phyloP scores from a whole-genome alignment of 441 rosid genomes.

The Croton laevigatus region DNA sequence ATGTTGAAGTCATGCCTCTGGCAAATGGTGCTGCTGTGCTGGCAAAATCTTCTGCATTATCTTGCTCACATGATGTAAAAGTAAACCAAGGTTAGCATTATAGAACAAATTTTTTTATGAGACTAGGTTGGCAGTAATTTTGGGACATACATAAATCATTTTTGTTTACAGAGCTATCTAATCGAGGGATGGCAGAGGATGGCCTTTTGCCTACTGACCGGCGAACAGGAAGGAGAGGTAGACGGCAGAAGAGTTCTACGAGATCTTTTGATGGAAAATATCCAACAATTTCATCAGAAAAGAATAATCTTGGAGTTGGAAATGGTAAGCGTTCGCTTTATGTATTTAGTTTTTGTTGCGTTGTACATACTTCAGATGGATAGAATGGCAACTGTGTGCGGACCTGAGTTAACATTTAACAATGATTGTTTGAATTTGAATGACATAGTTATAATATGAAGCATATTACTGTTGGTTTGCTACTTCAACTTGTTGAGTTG shows the following conservation, averaged over 20 bases:
- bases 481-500: background rate
- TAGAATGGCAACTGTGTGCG: background rate
- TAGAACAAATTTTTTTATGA: conserved; percentile 5
- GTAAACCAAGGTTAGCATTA: conserved; percentile 41
- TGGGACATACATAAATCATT: conserved; percentile 14
- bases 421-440: conserved; percentile 2
- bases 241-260: conserved; percentile 69
- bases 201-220: conserved; percentile 48
- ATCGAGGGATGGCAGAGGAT: conserved; percentile 42
- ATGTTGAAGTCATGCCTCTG: conserved; percentile 26
- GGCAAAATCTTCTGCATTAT: background rate
- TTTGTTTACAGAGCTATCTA: conserved; percentile 41
- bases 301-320: conserved; percentile 44
- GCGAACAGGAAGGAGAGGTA: conserved; percentile 63
- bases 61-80: conserved; percentile 23
- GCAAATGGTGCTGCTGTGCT: conserved; percentile 25
- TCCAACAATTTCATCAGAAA: conserved; percentile 40
- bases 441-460: background rate
- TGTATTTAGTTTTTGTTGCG: background rate
- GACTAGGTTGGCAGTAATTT: background rate
- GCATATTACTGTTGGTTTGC: background rate
- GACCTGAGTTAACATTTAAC: too few relatives aligned
- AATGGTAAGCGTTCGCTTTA: conserved; percentile 21
- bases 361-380: background rate
- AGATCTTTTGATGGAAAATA: conserved; percentile 51